Percentiles rank a stretch among this genome's conserved stretches.
Evolutionary conservation across 2,329 filamentous ascomycete genomes (phyloP).

Genomic region (Fusarium cyanostomum): DNA sequence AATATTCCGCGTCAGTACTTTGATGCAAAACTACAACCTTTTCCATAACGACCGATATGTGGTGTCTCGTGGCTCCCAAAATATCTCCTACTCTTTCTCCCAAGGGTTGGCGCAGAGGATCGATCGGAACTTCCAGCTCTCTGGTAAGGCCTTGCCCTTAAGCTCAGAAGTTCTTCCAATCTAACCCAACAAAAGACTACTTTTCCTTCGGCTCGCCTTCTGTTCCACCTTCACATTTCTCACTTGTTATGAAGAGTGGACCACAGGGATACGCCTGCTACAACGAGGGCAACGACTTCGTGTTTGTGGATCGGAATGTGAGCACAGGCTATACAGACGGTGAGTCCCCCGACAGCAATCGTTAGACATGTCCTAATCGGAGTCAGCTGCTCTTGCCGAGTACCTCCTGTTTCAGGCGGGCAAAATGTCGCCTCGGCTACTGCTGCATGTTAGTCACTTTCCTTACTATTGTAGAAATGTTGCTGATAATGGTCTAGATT

Average conservation of each 20-base stretch:
- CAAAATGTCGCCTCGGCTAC: not conserved
- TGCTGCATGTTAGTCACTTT: not conserved
- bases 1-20: conserved; percentile 8
- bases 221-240: not conserved
- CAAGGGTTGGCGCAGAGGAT: not conserved
- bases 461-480: not conserved
- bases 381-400: not conserved
- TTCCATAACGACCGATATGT: conserved; percentile 10
- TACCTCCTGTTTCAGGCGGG: not conserved
- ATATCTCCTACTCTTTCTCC: conserved; percentile 11
- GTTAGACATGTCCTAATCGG: not conserved
- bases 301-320: not conserved
- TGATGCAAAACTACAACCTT: conserved; percentile 21
- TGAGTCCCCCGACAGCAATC: not conserved
- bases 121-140: not conserved
- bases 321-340: not conserved
- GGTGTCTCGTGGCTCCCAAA: conserved; percentile 7
- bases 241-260: not conserved
- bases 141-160: not conserved
- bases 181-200: not conserved
- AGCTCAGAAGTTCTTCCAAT: not conserved
- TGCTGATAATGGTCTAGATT: not conserved
- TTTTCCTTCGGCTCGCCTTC: not conserved
- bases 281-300: not conserved
- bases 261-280: not conserved